These are phyloP conservation scores for Hydrangea macrophylla DNA, from an alignment of 148 eudicot species.

Conservation along the genomic window DNA sequence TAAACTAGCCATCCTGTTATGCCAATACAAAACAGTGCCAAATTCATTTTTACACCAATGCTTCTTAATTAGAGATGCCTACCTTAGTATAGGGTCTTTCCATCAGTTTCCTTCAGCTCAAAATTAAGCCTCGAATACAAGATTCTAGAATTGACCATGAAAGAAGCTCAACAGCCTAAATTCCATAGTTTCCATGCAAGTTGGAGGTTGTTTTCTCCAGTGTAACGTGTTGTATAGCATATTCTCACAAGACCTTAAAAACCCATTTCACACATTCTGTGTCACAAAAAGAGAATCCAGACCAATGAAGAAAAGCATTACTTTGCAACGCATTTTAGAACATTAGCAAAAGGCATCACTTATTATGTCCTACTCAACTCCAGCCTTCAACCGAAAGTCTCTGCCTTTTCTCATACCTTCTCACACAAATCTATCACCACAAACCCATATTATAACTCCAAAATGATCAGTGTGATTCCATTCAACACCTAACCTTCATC, in stretches of 20 bases:
- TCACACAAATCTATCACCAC: background rate
- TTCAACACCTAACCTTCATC: background rate
- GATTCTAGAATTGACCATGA: no score
- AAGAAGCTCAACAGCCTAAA: no score
- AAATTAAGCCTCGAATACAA: no score
- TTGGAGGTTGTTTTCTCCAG: no score
- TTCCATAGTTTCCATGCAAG: no score
- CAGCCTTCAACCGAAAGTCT: background rate
- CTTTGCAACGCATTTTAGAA: background rate
- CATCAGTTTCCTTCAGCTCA: no score
- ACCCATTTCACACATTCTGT: background rate
- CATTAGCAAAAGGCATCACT: background rate
- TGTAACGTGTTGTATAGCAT: background rate
- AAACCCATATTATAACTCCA: background rate
- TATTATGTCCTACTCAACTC: background rate
- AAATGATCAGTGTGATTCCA: background rate
- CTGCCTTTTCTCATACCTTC: background rate
- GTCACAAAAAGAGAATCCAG: background rate
- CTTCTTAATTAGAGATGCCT: no score
- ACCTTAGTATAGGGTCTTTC: no score
- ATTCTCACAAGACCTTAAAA: background rate
- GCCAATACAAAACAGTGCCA: no score
- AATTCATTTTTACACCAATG: no score
- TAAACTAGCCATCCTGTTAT: no score
- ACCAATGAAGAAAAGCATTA: constrained; percentile 12